phyloP scores from a whole-genome alignment of 805 yeast species.

The Candida ulmi region DNA sequence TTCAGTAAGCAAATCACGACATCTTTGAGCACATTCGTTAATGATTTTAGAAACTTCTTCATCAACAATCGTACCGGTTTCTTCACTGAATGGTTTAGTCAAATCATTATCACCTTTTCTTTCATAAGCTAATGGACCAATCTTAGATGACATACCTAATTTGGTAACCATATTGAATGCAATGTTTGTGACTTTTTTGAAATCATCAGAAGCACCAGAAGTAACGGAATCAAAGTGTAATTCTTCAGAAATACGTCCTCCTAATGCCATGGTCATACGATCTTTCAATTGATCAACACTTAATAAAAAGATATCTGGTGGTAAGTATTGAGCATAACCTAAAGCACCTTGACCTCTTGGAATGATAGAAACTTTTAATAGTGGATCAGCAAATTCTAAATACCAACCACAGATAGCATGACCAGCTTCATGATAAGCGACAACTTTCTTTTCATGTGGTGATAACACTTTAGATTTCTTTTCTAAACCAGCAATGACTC shows the following conservation, averaged over 20 bases:
- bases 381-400: slow-evolving; percentile 84
- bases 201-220: slow-evolving; percentile 94
- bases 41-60: slow-evolving; percentile 77
- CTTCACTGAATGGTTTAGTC: slow-evolving; percentile 86
- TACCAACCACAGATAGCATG: slow-evolving; percentile 99
- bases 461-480: slow-evolving; percentile 80
- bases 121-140: slow-evolving; percentile 75
- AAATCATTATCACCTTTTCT: slow-evolving; percentile 59
- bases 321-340: slow-evolving; percentile 96
- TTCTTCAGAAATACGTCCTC: slow-evolving; percentile 96
- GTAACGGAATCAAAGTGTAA: slow-evolving; percentile 88
- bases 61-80: slow-evolving; percentile 77
- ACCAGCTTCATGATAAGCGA: slow-evolving; percentile 98
- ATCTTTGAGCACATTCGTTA: slow-evolving; percentile 64
- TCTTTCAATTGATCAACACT: slow-evolving; percentile 75
- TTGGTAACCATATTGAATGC: slow-evolving; percentile 90
- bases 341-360: slow-evolving; percentile 97
- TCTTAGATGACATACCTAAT: slow-evolving; percentile 83
- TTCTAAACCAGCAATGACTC: slow-evolving; percentile 95
- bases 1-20: slow-evolving; percentile 62
- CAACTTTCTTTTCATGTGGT: slow-evolving; percentile 81
- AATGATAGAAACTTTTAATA: slow-evolving; percentile 90
- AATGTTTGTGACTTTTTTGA: slow-evolving; percentile 90
- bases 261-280: slow-evolving; percentile 94
- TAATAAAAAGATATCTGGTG: slow-evolving; percentile 82